A percentile compares a stretch with the other conserved stretches of the same genome.
These are phyloP conservation scores for Ophryocystis elektroscirrha DNA, from an alignment of 169 alveolate species.

Conservation along the genomic window DNA sequence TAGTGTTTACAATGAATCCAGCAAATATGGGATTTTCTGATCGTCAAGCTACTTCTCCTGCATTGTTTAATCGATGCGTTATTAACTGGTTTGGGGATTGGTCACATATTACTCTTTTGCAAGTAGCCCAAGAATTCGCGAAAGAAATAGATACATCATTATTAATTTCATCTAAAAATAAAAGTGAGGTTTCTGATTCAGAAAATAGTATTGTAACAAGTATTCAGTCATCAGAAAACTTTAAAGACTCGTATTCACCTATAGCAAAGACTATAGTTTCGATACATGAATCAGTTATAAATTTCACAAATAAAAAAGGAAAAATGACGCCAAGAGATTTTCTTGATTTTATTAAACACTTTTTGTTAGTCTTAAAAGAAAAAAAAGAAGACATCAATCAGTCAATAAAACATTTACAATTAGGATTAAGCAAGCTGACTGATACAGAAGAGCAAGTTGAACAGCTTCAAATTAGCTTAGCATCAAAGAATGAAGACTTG, in stretches of 20 bases:
- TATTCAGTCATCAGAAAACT: conserved; percentile 15
- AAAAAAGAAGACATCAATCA: conserved; percentile 68
- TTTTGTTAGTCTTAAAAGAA: conserved; percentile 49
- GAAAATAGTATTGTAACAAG: conserved; percentile 38
- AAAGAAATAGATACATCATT: conserved; percentile 9
- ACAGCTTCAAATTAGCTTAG: conserved; percentile 57
- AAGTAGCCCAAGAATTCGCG: conserved; percentile 33
- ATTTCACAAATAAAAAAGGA: conserved; percentile 49
- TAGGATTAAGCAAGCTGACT: conserved; percentile 6
- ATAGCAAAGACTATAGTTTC: conserved; percentile 47
- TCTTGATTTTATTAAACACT: conserved; percentile 77
- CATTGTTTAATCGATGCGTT: conserved; percentile 83
- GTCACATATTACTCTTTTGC: conserved; percentile 71
- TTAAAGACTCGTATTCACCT: conserved; percentile 29
- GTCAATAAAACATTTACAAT: not conserved
- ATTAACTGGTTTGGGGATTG: conserved; percentile 97
- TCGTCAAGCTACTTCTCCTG: conserved; percentile 86
- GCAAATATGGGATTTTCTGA: conserved; percentile 85
- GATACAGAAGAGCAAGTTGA: conserved; percentile 65
- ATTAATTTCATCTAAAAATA: conserved; percentile 5
- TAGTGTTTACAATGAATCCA: conserved; percentile 97
- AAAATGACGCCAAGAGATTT: conserved; percentile 83
- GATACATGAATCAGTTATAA: conserved; percentile 47
- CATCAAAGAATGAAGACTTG: conserved; percentile 57
- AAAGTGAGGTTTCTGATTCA: conserved; percentile 14